Base-by-base conservation (phyloP, 768 basidiomycete genomes). In the Udeniomyces megalosporus region DNA sequence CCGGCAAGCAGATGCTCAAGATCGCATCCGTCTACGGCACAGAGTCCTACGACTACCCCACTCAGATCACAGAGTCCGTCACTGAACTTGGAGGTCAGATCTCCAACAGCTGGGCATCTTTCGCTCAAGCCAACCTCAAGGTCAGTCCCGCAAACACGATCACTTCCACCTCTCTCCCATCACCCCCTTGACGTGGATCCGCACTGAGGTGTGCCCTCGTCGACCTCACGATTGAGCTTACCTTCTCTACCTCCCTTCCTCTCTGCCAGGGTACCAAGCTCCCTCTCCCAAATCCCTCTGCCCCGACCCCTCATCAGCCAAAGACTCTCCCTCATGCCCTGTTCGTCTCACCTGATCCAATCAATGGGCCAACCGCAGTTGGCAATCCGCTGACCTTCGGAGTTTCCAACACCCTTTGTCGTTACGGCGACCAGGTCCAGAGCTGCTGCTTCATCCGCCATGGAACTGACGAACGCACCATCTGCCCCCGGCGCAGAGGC, bases 271-370 rank as follows among this genome's bases (percentile, higher is more conserved):
- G 87, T 56, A 91, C 89, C 42, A 85, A 84, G 71, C 79, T 92
- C 45, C 88, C 90, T 49, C 78, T 81, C 2, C 87, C 88, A 20
- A 69, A 81, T 48, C 74, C 82, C 0, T 77, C 81, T 1, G 78
- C 81, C 26, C 75, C 77, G 2, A 71, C 62, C 32, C 50, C 59
- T 12, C 34, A 35, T 45, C 60, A 59, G 58, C 58, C 58, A 20
- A 97, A 97, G 82, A 97, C 95, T 0, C 84, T 97, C 57, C 88
- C 95, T 0, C 95, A 97, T 69, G 93, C 95, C 0, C 81, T 97
- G 57, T n/a, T n/a, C n/a, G n/a, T n/a, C n/a, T n/a, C n/a, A n/a
- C n/a, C n/a, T n/a, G n/a, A n/a, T n/a, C n/a, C n/a, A n/a, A n/a
- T n/a, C n/a, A n/a, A n/a, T n/a, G n/a, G n/a, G n/a, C n/a, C n/a